Evolutionary conservation across 106 monocot species (phyloP).

Genomic region (Alisma plantagoaquatica): DNA sequence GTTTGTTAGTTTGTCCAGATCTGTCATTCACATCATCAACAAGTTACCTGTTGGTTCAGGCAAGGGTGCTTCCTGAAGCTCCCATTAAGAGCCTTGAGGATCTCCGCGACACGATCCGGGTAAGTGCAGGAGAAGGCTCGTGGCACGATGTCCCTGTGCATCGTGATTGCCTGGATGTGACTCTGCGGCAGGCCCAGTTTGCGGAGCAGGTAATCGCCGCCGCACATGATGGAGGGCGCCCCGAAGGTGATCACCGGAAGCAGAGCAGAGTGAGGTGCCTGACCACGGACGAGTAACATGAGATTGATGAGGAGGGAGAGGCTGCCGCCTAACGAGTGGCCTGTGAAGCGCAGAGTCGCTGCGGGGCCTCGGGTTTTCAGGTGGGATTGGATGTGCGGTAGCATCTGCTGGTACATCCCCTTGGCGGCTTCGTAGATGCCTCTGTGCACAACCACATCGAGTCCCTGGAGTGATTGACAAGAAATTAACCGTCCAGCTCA

Average conservation of each 20-base stretch:
- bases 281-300: conserved; percentile 67
- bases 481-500: background rate
- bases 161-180: conserved; percentile 59
- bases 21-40: background rate
- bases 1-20: background rate
- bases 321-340: conserved; percentile 87
- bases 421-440: conserved; percentile 96
- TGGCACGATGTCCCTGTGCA: conserved; percentile 90
- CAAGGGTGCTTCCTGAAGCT: conserved; percentile 81
- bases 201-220: conserved; percentile 61
- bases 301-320: conserved; percentile 62
- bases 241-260: conserved; percentile 79
- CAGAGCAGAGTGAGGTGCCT: conserved; percentile 42
- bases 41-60: conserved; percentile 58
- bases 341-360: conserved; percentile 70
- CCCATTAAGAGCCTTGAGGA: conserved; percentile 74
- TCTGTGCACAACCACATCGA: conserved; percentile 80
- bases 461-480: conserved; percentile 25
- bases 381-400: conserved; percentile 54
- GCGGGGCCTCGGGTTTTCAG: conserved; percentile 22
- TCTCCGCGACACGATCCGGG: conserved; percentile 53
- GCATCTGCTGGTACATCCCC: conserved; percentile 69
- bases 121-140: conserved; percentile 89
- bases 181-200: conserved; percentile 47
- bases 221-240: conserved; percentile 80